These are phyloP conservation scores for Rugosomyces carneus DNA, from an alignment of 1,284 basidiomycete species.

Conservation along the genomic window DNA sequence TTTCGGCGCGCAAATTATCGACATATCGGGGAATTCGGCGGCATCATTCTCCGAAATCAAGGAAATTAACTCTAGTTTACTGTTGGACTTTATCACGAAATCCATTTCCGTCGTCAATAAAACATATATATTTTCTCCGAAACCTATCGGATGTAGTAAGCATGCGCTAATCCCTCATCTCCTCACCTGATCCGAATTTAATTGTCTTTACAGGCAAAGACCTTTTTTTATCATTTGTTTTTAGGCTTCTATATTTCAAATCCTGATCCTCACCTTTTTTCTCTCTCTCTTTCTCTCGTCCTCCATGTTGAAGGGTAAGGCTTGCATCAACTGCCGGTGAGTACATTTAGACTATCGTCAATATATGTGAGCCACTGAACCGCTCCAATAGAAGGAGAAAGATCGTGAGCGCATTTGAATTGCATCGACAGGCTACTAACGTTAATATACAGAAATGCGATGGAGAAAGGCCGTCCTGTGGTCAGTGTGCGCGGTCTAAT, in stretches of 20 bases:
- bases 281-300: background rate
- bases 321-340: conserved; percentile 19
- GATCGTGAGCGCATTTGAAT: conserved; percentile 20
- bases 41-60: conserved; percentile 11
- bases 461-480: conserved; percentile 30
- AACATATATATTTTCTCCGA: too few relatives aligned
- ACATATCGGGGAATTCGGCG: conserved; percentile 10
- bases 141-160: background rate
- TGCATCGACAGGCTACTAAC: background rate
- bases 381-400: conserved; percentile 28
- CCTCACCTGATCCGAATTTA: background rate
- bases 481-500: conserved; percentile 29
- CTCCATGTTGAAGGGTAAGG: conserved; percentile 17
- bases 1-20: conserved; percentile 2
- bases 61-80: conserved; percentile 4
- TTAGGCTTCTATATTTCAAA: background rate
- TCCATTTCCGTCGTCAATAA: too few relatives aligned
- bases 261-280: too few relatives aligned
- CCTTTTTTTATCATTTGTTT: background rate
- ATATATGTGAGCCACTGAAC: background rate
- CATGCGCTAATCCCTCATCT: background rate
- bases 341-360: background rate
- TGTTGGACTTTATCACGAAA: too few relatives aligned
- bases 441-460: conserved; percentile 30
- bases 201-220: too few relatives aligned